Evolutionary conservation across 805 yeast species (phyloP), one percentile per base, ranked within the genome.

Genomic region (Yarrowia sp.): DNA sequence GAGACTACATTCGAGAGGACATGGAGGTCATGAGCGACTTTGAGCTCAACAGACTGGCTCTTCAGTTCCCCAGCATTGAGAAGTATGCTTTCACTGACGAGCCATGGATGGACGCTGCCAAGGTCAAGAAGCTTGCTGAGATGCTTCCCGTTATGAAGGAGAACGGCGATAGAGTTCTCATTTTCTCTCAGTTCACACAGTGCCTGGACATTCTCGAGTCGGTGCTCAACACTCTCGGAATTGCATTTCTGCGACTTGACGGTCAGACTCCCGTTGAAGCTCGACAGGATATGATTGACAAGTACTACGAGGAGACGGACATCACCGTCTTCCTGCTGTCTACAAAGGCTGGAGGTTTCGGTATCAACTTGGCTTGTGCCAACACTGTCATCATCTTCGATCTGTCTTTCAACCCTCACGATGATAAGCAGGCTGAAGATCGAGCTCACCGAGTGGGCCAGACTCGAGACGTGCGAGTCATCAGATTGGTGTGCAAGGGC

Each of bases 261-360:
- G 99, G 99, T n/a, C 84, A 84, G 70, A 95, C 99, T 0, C 84
- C 93, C 14, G 99, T 95, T 68, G 97, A 95, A 71, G 88, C 90
- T 36, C 86, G 99, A 76, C 99, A 95, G 78, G 91, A 90, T 69
- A 80, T 94, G 72, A 94, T 95, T 73, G 99, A 95, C 79, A 86
- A 86, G 73, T 95, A 90, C 76, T 89, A 92, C 74, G 92, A 90
- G 42, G 97, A 92, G 71, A 84, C 85, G 0, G 82, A 86, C 5
- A 91, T 95, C 72, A 94, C 97, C 0, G 89, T 95, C 3, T 94
- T 95, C 75, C 81, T 95, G 63, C 81, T 95, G 53, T 91, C 97
- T 11, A 95, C 99, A 3, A 92, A 91, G 76, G 98, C 99, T 0
- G 99, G 99, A 76, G 99, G 99, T 0, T 95, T 95, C 79, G 99